Base-by-base conservation (phyloP, 164 flowering plant species). In the Protea cynaroides region DNA sequence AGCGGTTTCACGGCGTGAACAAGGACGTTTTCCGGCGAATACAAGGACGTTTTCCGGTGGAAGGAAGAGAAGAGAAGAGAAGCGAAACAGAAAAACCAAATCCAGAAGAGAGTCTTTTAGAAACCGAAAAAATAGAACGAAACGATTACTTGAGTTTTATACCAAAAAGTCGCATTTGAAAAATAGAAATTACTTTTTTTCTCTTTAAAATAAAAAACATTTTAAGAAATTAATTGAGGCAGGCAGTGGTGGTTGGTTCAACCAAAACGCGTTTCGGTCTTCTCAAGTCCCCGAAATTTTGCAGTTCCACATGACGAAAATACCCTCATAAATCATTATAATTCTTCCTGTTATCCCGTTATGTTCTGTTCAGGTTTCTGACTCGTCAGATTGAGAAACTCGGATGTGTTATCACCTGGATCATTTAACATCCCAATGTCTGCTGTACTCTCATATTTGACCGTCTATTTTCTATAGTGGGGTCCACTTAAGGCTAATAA, bases 161-260 rank as follows among this genome's bases (percentile, higher is more conserved):
- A 21, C 56, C 21, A 49, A 49, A 29, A 40, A 40, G 46, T 40
- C 14, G 8, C 8, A 3, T 4, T 40, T 40, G 1, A 40, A 40
- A 40, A 40, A 40, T 10, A n/a, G n/a, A n/a, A 29, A 29, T 29
- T 29, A 2, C 5, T 29, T 29, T 29, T 29, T 29, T 29, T 29
- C 34, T 40, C 4, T 40, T 40, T 34, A 15, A 7, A 25, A 47
- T 50, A 40, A 25, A 8, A 58, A 5, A 59, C 40, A 59, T 53
- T 44, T 4, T 54, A 43, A 63, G 19, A 24, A 54, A 80, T 72
- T 81, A 68, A 69, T 77, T 29, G 34, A 29, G 34, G 34, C 34
- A 49, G 77, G 71, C 77, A 79, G 86, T 75, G 86, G 85, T 80
- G 78, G 97, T 86, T 81, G 88, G 95, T 88, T 88, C 84, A 88